Percentiles rank a stretch among this genome's conserved stretches.
phyloP scores from a whole-genome alignment of 1,284 basidiomycete species.

The Rhodotorula mucilaginosa region DNA sequence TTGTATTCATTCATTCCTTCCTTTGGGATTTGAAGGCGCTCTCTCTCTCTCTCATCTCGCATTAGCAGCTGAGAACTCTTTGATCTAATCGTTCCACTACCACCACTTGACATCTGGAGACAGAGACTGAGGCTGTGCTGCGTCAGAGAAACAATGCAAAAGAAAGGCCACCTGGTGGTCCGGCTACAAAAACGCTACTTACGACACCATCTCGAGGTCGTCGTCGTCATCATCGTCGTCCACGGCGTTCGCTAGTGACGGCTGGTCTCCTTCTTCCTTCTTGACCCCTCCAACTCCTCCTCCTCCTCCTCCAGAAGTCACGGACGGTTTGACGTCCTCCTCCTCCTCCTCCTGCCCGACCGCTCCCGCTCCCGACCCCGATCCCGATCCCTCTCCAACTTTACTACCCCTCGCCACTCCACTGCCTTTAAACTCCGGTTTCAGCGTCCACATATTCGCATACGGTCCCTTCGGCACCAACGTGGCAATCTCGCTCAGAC shows the following conservation, averaged over 20 bases:
- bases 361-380: background rate
- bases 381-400: too few relatives aligned
- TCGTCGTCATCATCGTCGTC: slow-evolving; percentile 11
- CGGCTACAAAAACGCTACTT: too few relatives aligned
- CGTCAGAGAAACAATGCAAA: too few relatives aligned
- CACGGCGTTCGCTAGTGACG: background rate
- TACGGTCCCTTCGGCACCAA: slow-evolving; percentile 73
- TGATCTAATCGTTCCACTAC: too few relatives aligned
- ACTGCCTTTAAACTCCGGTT: slow-evolving; percentile 22
- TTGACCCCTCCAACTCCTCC: background rate
- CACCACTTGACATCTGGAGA: too few relatives aligned
- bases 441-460: slow-evolving; percentile 49
- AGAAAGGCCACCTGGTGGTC: too few relatives aligned
- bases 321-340: slow-evolving; percentile 7
- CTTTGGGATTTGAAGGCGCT: too few relatives aligned
- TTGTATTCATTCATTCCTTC: too few relatives aligned
- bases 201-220: slow-evolving; percentile 27
- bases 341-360: background rate
- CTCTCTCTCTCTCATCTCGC: too few relatives aligned
- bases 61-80: too few relatives aligned
- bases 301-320: background rate
- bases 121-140: too few relatives aligned
- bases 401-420: background rate
- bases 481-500: slow-evolving; percentile 74
- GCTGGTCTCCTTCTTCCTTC: slow-evolving; percentile 10